Conservation (phyloP, 495 filamentous ascomycete species). For the Penicillium pulvis region DNA sequence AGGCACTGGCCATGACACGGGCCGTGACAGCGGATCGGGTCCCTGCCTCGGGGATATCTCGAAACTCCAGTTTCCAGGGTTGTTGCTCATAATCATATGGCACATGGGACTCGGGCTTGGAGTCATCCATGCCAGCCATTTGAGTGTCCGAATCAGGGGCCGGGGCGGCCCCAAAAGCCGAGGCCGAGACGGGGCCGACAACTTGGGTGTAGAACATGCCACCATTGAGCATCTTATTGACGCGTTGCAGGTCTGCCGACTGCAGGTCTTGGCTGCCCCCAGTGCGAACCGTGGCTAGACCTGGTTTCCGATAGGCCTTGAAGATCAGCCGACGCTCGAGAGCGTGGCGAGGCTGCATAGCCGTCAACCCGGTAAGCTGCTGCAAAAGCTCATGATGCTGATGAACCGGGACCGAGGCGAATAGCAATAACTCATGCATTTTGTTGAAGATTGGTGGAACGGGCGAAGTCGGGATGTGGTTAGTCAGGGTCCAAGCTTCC, state of each 20-base stretch:
- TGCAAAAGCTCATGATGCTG: conserved; percentile 62
- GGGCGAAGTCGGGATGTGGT: conserved; percentile 33
- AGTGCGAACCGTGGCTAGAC: conserved; percentile 36
- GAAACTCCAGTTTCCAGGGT: conserved; percentile 53
- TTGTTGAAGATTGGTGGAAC: conserved; percentile 17
- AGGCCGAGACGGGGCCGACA: conserved; percentile 41
- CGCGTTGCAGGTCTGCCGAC: conserved; percentile 42
- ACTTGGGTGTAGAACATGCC: conserved; percentile 55
- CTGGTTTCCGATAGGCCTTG: conserved; percentile 58
- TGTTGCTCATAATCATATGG: conserved; percentile 44
- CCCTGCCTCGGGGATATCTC: conserved; percentile 55
- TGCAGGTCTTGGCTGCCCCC: conserved; percentile 49
- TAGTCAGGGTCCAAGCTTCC: conserved; percentile 31
- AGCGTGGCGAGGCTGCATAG: conserved; percentile 63
- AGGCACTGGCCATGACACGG: conserved; percentile 48
- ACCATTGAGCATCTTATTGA: conserved; percentile 52
- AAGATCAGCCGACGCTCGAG: conserved; percentile 66
- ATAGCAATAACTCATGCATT: conserved; percentile 52
- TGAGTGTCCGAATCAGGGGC: conserved; percentile 29
- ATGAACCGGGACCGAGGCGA: conserved; percentile 50
- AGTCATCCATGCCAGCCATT: conserved; percentile 36
- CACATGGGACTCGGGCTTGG: conserved; percentile 4
- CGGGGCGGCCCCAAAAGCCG: conserved; percentile 30
- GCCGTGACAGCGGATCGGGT: conserved; percentile 50
- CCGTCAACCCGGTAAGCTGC: conserved; percentile 66